phyloP scores from a whole-genome alignment of 2,329 filamentous ascomycete species.

The Chalaropsis ovoidea region DNA sequence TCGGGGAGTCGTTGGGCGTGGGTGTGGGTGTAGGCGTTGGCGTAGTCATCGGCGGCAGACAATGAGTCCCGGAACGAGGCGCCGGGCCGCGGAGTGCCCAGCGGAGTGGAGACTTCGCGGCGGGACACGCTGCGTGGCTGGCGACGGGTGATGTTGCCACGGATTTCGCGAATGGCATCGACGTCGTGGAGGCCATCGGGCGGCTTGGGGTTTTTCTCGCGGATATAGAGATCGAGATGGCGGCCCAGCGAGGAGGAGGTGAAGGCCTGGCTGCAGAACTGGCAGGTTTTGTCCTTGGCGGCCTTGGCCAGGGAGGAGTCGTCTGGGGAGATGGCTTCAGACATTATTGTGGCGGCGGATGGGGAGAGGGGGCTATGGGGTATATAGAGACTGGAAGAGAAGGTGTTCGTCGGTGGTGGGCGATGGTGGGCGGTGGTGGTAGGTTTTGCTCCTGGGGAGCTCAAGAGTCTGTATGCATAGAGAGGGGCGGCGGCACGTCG shows the following conservation, averaged over 20 bases:
- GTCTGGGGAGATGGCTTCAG: conserved; percentile 31
- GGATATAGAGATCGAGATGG: conserved; percentile 89
- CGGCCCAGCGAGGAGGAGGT: conserved; percentile 88
- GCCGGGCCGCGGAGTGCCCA: conserved; percentile 39
- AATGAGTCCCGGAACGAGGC: conserved; percentile 29
- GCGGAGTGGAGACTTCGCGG: conserved; percentile 50
- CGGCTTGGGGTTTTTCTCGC: conserved; percentile 81
- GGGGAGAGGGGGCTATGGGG: conserved; percentile 13
- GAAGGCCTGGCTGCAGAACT: conserved; percentile 79
- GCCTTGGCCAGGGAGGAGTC: conserved; percentile 32
- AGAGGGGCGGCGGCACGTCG: conserved; percentile 11
- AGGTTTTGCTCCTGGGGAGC: conserved; percentile 23
- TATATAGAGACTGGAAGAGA: neutral
- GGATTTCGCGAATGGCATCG: conserved; percentile 72
- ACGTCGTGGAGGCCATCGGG: conserved; percentile 83
- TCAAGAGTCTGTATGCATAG: conserved; percentile 23
- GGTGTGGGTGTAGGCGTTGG: too few relatives aligned
- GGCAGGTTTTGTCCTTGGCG: conserved; percentile 76
- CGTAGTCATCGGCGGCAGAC: conserved; percentile 34
- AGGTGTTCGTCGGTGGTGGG: neutral
- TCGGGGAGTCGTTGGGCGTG: conserved; percentile 29
- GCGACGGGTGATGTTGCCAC: conserved; percentile 75
- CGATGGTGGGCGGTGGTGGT: conserved; percentile 9
- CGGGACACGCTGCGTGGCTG: conserved; percentile 53
- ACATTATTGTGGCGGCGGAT: conserved; percentile 32